Conservation (phyloP, 495 filamentous ascomycete species). For the Lepidopterella palustris region DNA sequence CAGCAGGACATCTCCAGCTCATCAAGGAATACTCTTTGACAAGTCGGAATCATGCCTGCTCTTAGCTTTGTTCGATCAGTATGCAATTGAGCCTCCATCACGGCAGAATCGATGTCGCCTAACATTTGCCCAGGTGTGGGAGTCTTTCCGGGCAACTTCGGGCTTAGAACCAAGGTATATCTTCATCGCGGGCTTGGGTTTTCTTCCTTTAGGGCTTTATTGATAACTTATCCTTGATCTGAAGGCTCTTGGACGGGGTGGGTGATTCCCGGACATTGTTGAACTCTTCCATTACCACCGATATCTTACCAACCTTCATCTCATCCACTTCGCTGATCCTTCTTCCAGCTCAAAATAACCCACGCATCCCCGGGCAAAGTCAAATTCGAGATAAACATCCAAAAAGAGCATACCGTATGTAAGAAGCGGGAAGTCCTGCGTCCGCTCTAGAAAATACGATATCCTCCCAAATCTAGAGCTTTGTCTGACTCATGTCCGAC, state of each 20-base stretch:
- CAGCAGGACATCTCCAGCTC: conserved; percentile 9
- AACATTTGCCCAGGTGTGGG: conserved; percentile 53
- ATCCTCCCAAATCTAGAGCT: neutral
- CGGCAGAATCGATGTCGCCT: neutral
- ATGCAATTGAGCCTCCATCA: conserved; percentile 19
- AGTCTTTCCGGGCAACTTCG: conserved; percentile 75
- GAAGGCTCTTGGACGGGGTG: neutral
- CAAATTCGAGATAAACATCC: conserved; percentile 78
- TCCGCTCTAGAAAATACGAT: conserved; percentile 27
- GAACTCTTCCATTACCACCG: neutral
- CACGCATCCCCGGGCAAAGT: conserved; percentile 71
- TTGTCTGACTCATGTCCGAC: neutral
- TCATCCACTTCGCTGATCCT: conserved; percentile 5
- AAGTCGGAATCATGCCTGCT: conserved; percentile 27
- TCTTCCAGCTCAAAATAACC: conserved; percentile 62
- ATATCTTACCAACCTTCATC: neutral
- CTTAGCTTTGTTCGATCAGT: conserved; percentile 59
- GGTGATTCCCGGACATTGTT: neutral
- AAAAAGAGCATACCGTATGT: conserved; percentile 78
- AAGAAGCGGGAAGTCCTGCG: neutral
- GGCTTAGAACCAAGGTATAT: conserved; percentile 87
- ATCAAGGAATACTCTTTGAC: conserved; percentile 1
- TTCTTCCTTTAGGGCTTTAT: neutral
- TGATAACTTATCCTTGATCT: neutral
- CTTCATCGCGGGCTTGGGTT: conserved; percentile 3